These are phyloP conservation scores for Auxenochlorella protothecoides DNA, from an alignment of 139 green algal species.

Conservation along the genomic window DNA sequence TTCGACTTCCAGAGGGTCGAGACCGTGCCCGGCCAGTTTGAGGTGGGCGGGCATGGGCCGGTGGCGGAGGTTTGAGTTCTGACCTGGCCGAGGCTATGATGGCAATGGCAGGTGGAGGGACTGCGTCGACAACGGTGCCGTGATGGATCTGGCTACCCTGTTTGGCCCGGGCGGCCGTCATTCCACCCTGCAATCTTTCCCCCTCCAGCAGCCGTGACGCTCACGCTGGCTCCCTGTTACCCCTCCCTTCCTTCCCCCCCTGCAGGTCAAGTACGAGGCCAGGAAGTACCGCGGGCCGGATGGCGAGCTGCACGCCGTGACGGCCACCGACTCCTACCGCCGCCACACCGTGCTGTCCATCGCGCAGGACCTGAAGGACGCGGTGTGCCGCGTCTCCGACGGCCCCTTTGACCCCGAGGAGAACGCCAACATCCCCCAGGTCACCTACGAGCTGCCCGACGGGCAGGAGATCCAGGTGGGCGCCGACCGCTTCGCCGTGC, in stretches of 20 bases:
- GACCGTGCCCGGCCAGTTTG: conserved; percentile 40
- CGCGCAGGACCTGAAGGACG: conserved; percentile 73
- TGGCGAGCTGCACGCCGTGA: not conserved
- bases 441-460: conserved; percentile 77
- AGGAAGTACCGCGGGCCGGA: not conserved
- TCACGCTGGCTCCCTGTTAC: too few relatives aligned
- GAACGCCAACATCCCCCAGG: conserved; percentile 65
- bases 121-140: too few relatives aligned
- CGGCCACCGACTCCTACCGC: conserved; percentile 36
- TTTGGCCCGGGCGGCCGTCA: too few relatives aligned
- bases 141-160: too few relatives aligned
- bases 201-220: too few relatives aligned
- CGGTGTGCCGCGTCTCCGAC: conserved; percentile 65
- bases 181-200: not conserved
- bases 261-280: conserved; percentile 31
- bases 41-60: conserved; percentile 27
- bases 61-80: not conserved
- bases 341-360: conserved; percentile 43
- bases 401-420: conserved; percentile 57
- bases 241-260: too few relatives aligned
- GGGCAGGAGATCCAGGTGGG: conserved; percentile 72
- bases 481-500: conserved; percentile 66
- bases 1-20: conserved; percentile 70
- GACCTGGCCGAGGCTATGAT: too few relatives aligned
- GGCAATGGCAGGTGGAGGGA: too few relatives aligned